Evolutionary conservation across 176 grass and related monocot genomes (phyloP), one percentile per base, ranked within the genome.

Genomic region (Puccinellia tenuiflora): DNA sequence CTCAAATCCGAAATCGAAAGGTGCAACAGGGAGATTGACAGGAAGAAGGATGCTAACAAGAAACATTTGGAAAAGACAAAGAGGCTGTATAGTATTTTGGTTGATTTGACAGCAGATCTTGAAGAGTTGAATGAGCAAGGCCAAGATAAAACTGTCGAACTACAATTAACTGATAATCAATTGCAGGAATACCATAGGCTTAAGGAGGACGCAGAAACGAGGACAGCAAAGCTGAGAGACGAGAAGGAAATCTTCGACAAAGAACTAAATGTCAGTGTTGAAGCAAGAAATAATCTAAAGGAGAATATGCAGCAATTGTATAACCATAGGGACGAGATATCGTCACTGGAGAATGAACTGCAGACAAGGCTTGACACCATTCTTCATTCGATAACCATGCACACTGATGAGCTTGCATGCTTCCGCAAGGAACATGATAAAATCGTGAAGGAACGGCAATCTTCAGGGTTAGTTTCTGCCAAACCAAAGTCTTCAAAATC

Each of bases 221-320:
- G 84, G 81, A 94, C 92, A 70, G 92, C 94, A 53, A 97, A 97
- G 73, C 73, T 97, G 79, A 97, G 90, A 83, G 94, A 97, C 24
- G 94, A 97, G 81, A 97, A 94, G 74, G 94, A 97, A 87, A 92
- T 94, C 65, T 88, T 88, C 73, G 94, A 94, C 73, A 94, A 93
- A 83, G 85, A 92, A 39, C 84, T 94, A 65, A 91, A 89, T 89
- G 94, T 92, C 82, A 88, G 91, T 70, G 74, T 84, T 76, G 94
- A 97, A 86, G 94, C 90, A 75, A 87, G 88, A 88, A 92, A 88
- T 74, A 97, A 97, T 87, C 87, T 94, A 78, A 84, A 94, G 73
- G 94, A 92, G 88, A 97, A 97, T 80, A 68, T 94, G 80, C 89
- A 94, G 76, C 92, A 97, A 63, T 64, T 97, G 16, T 38, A 17